Evolutionary conservation across 352 stramenopile genomes (phyloP).

Genomic region (Pythium phragmitis): DNA sequence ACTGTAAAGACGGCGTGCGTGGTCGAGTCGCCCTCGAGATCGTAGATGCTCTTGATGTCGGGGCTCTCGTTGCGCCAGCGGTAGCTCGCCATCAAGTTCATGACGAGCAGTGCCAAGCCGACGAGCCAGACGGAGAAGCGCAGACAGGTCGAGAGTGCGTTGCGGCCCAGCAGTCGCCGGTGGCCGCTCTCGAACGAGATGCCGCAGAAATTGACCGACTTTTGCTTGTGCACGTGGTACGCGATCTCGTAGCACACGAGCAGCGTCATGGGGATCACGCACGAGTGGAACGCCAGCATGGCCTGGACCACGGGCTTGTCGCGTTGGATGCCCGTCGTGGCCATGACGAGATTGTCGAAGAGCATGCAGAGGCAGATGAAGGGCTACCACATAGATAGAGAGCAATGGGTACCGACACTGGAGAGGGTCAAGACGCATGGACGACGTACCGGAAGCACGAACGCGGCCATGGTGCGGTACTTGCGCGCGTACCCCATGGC

Average conservation of each 20-base stretch:
- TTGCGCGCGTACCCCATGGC: conserved; percentile 73
- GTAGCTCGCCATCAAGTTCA: conserved; percentile 77
- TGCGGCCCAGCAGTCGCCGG: conserved; percentile 37
- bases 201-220: conserved; percentile 89
- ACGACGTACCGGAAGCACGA: conserved; percentile 65
- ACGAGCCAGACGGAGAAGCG: conserved; percentile 74
- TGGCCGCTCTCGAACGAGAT: conserved; percentile 85
- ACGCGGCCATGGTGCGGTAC: conserved; percentile 69
- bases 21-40: conserved; percentile 59
- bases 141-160: conserved; percentile 57
- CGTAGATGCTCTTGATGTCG: conserved; percentile 73
- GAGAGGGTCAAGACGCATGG: background rate
- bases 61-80: conserved; percentile 40
- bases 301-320: conserved; percentile 48
- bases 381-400: conserved; percentile 34
- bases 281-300: conserved; percentile 83
- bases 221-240: conserved; percentile 90
- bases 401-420: background rate
- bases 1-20: conserved; percentile 59
- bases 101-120: conserved; percentile 48
- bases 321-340: conserved; percentile 69
- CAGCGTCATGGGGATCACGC: conserved; percentile 82
- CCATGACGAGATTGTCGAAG: conserved; percentile 83
- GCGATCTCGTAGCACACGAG: conserved; percentile 89
- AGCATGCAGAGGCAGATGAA: conserved; percentile 80